Base-by-base conservation (phyloP, 768 basidiomycete species). In the Calocybe gangraenosa region DNA sequence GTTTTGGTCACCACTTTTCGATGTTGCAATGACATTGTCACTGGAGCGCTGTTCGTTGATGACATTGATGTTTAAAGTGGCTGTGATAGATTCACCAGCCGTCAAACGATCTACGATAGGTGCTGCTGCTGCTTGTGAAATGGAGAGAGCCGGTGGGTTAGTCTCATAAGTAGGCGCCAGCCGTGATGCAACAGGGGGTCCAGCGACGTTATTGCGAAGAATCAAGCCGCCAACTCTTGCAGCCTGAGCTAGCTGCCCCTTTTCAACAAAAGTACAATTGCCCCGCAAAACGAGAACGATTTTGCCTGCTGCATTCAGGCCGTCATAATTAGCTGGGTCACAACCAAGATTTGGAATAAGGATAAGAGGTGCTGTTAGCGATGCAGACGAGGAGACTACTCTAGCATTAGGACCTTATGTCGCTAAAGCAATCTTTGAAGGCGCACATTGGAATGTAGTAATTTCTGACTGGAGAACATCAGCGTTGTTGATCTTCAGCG, bases 1-100 rank as follows among this genome's bases (percentile, higher is more conserved):
- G 21, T 56, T 53, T 48, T 58, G 50, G 48, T 65, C 52, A 4
- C 62, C 64, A 7, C 39, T 31, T 42, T 60, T 61, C 40, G 56
- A 58, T 10, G 60, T 61, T 15, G 64, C 64, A 37, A 65, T 54
- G 14, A 65, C 55, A 40, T 64, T 65, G 47, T 54, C 58, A 14
- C 58, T 58, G 19, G 34, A 54, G 18, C 60, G 52, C 11, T 56
- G 47, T 40, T 62, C 61, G 28, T 51, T 57, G 33, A 58, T 25
- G 13, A 59, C 60, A 7, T 57, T 46, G 14, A 62, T 59, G 15
- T 57, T 49, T 17, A 65, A 43, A 2, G 47, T 56, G 11, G 58
- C 62, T n/a, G 56, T 31, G 25, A 65, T 44, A 30, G 54, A 47
- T n/a, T 54, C 49, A 0, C 61, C 61, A 38, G 46, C 46, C 7